Percentiles rank a stretch among this genome's conserved stretches.
These are phyloP conservation scores for Sabuloglossum arenarium DNA, from an alignment of 495 filamentous ascomycete genomes.

Conservation along the genomic window DNA sequence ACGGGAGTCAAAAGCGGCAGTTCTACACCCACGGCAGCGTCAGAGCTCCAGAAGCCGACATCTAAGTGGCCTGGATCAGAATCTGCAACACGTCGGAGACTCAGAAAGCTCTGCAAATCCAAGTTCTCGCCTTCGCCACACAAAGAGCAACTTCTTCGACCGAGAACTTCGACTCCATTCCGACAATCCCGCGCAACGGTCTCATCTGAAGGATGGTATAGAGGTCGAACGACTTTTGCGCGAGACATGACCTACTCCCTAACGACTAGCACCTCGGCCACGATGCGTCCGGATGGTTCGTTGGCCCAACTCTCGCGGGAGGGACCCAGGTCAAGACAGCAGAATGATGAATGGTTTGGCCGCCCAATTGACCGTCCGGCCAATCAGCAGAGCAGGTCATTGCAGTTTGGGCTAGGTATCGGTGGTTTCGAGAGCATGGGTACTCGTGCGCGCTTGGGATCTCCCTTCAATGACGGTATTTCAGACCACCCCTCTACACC, in stretches of 20 bases:
- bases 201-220: conserved; percentile 4
- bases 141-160: conserved; percentile 49
- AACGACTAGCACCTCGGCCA: conserved; percentile 53
- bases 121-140: conserved; percentile 48
- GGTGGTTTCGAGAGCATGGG: conserved; percentile 10
- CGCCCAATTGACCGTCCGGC: neutral
- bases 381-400: conserved; percentile 17
- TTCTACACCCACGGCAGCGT: conserved; percentile 36
- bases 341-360: conserved; percentile 19
- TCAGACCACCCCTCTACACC: neutral
- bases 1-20: conserved; percentile 33
- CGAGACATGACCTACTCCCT: conserved; percentile 77
- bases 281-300: conserved; percentile 52
- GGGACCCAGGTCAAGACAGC: conserved; percentile 10
- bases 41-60: conserved; percentile 14
- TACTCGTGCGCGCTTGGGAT: conserved; percentile 25
- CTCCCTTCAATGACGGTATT: conserved; percentile 23
- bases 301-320: conserved; percentile 38
- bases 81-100: conserved; percentile 52
- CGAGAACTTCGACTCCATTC: conserved; percentile 55
- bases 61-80: conserved; percentile 64
- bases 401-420: conserved; percentile 20
- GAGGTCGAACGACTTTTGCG: conserved; percentile 4
- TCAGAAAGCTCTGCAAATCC: conserved; percentile 65
- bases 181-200: conserved; percentile 15